phyloP scores from a whole-genome alignment of 495 filamentous ascomycete genomes.

The Penicillium robsamsonii region DNA sequence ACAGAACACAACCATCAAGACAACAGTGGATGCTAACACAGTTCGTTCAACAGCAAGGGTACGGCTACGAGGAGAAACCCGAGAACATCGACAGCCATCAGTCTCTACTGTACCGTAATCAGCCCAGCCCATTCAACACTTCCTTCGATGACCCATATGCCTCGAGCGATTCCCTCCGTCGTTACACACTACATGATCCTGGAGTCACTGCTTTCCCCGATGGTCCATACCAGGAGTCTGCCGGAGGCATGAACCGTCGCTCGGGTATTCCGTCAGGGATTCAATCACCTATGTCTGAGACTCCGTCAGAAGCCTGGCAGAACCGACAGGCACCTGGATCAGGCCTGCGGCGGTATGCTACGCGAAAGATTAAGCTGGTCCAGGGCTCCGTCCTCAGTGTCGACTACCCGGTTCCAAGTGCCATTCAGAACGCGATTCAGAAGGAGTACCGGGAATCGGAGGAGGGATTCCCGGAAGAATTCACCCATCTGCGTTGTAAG shows the following conservation, averaged over 20 bases:
- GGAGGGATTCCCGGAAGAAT: slow-evolving; percentile 76
- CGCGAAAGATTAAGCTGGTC: slow-evolving; percentile 92
- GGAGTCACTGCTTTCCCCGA: slow-evolving; percentile 42
- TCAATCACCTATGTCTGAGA: slow-evolving; percentile 36
- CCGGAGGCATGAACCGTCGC: slow-evolving; percentile 38
- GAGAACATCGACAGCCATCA: slow-evolving; percentile 27
- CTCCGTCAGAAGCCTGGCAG: slow-evolving; percentile 69
- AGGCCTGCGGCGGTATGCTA: slow-evolving; percentile 82
- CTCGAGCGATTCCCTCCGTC: slow-evolving; percentile 38
- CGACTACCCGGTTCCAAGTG: slow-evolving; percentile 95
- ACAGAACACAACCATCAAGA: neutral
- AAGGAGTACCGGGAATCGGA: slow-evolving; percentile 84
- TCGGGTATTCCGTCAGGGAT: slow-evolving; percentile 10
- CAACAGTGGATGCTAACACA: slow-evolving; percentile 6
- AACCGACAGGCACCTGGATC: slow-evolving; percentile 67
- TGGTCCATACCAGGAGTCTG: slow-evolving; percentile 52
- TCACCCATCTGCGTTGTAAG: slow-evolving; percentile 90
- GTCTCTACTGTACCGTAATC: slow-evolving; percentile 41
- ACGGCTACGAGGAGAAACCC: slow-evolving; percentile 30
- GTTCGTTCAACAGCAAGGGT: slow-evolving; percentile 21
- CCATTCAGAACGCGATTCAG: slow-evolving; percentile 95
- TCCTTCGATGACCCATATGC: slow-evolving; percentile 80
- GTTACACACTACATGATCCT: slow-evolving; percentile 39
- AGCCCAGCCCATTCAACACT: slow-evolving; percentile 54
- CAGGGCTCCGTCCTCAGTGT: slow-evolving; percentile 95